phyloP scores from a whole-genome alignment of 805 yeast genomes.

The Candida ascalaphidarum region DNA sequence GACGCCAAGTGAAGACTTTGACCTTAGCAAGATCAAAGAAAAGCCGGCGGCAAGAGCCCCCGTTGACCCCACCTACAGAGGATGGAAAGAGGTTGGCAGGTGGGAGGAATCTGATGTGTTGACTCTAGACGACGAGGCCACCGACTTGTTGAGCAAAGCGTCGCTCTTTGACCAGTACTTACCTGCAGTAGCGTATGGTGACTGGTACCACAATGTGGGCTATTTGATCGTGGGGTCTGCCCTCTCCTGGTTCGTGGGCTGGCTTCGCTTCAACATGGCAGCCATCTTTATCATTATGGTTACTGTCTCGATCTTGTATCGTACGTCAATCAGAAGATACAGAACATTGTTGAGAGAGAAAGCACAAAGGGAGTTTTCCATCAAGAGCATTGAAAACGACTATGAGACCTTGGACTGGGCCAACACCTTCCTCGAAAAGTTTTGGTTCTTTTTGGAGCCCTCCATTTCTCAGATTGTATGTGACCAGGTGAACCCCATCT shows the following conservation, averaged over 20 bases:
- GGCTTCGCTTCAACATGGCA: constrained; percentile 67
- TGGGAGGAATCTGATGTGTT: constrained; percentile 67
- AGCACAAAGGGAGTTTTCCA: constrained; percentile 79
- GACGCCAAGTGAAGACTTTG: constrained; percentile 31
- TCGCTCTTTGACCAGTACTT: constrained; percentile 70
- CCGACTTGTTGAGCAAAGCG: constrained; percentile 60
- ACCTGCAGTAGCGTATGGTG: constrained; percentile 77
- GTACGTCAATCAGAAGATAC: constrained; percentile 77
- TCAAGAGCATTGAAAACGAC: constrained; percentile 76
- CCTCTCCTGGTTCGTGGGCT: constrained; percentile 73
- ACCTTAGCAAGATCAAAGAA: constrained; percentile 18
- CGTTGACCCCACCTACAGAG: constrained; percentile 64
- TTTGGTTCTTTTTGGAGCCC: constrained; percentile 91
- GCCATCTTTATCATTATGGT: constrained; percentile 70
- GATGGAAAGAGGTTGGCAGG: constrained; percentile 92
- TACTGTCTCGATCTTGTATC: constrained; percentile 58
- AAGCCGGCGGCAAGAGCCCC: constrained; percentile 41
- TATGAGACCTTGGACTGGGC: constrained; percentile 95
- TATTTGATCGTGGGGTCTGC: constrained; percentile 58
- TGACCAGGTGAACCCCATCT: constrained; percentile 74
- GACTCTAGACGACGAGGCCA: constrained; percentile 59
- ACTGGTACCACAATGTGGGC: constrained; percentile 92
- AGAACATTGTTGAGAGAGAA: constrained; percentile 67
- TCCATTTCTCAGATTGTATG: constrained; percentile 77
- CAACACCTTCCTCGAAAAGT: constrained; percentile 79